Base-by-base conservation (phyloP, 495 filamentous ascomycete genomes). In the Hypoxylon subgilvum region DNA sequence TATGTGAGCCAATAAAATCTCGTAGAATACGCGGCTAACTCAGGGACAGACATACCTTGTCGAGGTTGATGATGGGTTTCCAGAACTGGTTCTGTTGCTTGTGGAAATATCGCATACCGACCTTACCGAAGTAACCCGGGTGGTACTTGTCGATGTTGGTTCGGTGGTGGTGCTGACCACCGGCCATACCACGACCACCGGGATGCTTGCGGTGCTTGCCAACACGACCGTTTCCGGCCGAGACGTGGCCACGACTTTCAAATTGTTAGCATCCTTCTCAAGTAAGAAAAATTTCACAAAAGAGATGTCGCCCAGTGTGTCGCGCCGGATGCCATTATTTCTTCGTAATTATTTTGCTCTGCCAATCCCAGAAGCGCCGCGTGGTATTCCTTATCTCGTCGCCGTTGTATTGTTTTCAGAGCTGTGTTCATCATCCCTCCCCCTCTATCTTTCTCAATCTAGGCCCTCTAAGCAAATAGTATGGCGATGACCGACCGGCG, bases 101-200 rank as follows among this genome's bases (percentile, higher is more conserved):
- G 83, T 95, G 91, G 88, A 95, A 88, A 82, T 94, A 91, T 63
- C 92, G 80, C 92, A 96, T 96, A 82, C 91, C 91, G 57, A 96
- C 91, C 82, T 96, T 96, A 78, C 92, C 92, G 79, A 96, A 96
- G 88, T 95, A 96, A 88, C 67, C 67, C 31, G 67, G 68, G 23
- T 72, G 72, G 66, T 71, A 70, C 25, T 94, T 94, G 79, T 96
- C 91, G 67, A 96, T 79, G 81, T 96, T 96, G 68, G 90, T 96
- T 60, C 89, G 80, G 84, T 94, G 90, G 82, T 96, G 92, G 81
- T 96, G 92, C 80, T 89, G 86, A 82, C 91, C 92, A 91, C 91
- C 92, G 74, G 92, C 92, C 81, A 95, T 87, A 91, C 89, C 90
- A 76, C 89, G 87, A 86, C 90, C 90, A 91, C 90, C 90, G 72